Evolutionary conservation across 2,329 filamentous ascomycete genomes (phyloP).

Genomic region (Aspergillus proliferans): DNA sequence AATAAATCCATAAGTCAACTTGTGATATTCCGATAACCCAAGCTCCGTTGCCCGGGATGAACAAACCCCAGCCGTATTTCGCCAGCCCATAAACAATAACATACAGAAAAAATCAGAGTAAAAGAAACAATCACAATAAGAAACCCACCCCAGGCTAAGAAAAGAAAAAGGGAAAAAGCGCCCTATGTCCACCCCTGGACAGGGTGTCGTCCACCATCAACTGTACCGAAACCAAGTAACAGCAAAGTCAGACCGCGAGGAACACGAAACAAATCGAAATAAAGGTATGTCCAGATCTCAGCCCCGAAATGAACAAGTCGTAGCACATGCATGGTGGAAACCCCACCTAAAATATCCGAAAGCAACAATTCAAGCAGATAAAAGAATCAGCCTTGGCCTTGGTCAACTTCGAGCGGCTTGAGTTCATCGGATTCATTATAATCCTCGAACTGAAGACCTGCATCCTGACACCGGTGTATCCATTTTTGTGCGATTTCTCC

Average conservation of each 20-base stretch:
- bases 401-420: slow-evolving; percentile 31
- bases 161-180: slow-evolving; percentile 2
- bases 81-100: slow-evolving; percentile 25
- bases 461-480: slow-evolving; percentile 42
- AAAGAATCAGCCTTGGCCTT: slow-evolving; percentile 14
- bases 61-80: slow-evolving; percentile 25
- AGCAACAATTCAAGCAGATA: slow-evolving; percentile 1
- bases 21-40: slow-evolving; percentile 16
- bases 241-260: slow-evolving; percentile 8
- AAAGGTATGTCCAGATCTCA: slow-evolving; percentile 23
- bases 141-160: slow-evolving; percentile 9
- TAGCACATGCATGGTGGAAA: slow-evolving; percentile 17
- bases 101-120: slow-evolving; percentile 12
- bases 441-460: slow-evolving; percentile 45
- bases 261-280: slow-evolving; percentile 2
- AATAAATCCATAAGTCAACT: background rate
- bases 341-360: background rate
- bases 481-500: slow-evolving; percentile 60
- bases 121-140: slow-evolving; percentile 13
- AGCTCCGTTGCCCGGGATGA: slow-evolving; percentile 19
- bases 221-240: slow-evolving; percentile 2
- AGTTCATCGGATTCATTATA: slow-evolving; percentile 40
- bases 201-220: background rate
- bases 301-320: slow-evolving; percentile 18
- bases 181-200: background rate